Percentiles rank a stretch among this genome's conserved stretches.
phyloP scores from a whole-genome alignment of 106 monocot species.

The Allium fistulosum region DNA sequence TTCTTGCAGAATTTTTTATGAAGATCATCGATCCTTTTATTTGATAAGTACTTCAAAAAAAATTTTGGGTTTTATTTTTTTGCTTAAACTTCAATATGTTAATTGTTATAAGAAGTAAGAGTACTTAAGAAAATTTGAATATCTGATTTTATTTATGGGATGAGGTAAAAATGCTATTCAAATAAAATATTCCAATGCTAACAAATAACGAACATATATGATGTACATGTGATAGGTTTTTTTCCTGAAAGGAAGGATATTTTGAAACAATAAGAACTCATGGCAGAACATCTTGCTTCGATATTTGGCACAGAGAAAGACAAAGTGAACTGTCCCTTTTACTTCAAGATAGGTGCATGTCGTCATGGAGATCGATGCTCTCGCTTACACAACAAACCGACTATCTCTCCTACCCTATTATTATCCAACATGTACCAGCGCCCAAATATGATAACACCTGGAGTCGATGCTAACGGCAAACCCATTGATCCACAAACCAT shows the following conservation, averaged over 20 bases:
- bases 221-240: neutral
- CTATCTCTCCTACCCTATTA: conserved; percentile 63
- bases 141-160: too few relatives aligned
- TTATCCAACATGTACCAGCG: conserved; percentile 81
- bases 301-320: conserved; percentile 82
- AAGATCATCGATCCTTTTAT: too few relatives aligned
- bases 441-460: conserved; percentile 68
- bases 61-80: too few relatives aligned
- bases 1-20: too few relatives aligned
- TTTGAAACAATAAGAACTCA: conserved; percentile 7
- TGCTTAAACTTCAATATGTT: too few relatives aligned
- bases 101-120: too few relatives aligned
- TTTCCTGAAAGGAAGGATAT: neutral
- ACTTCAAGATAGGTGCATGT: conserved; percentile 76
- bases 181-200: too few relatives aligned
- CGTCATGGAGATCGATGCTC: conserved; percentile 72
- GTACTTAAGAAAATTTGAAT: too few relatives aligned
- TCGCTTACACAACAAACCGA: conserved; percentile 60
- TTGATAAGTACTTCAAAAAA: too few relatives aligned
- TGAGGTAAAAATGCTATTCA: too few relatives aligned
- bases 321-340: conserved; percentile 69
- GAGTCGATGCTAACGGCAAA: conserved; percentile 54
- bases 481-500: conserved; percentile 62
- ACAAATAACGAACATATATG: too few relatives aligned
- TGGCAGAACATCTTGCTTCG: conserved; percentile 76